Evolutionary conservation across 2,329 filamentous ascomycete species (phyloP).

Genomic region (Diaporthe longicolla): DNA sequence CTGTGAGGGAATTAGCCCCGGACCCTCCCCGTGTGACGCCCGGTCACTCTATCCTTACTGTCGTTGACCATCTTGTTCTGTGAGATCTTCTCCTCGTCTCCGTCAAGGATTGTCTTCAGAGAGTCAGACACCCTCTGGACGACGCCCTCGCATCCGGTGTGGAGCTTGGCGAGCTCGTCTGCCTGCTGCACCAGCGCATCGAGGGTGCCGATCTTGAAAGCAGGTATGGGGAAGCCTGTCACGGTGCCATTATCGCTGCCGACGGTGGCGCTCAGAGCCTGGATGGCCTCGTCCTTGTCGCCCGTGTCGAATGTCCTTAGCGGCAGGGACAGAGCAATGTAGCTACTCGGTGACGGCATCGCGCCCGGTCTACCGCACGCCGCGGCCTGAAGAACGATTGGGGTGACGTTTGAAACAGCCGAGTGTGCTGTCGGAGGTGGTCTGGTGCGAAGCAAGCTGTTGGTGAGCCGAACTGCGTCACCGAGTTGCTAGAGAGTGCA

Average conservation of each 20-base stretch:
- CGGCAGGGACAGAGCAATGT: slow-evolving; percentile 91
- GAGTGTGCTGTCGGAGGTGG: not conserved
- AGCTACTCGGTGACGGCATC: slow-evolving; percentile 70
- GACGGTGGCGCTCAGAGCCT: slow-evolving; percentile 80
- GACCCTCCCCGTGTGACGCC: not conserved
- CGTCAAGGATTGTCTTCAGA: slow-evolving; percentile 84
- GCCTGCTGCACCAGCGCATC: slow-evolving; percentile 97
- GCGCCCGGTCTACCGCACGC: slow-evolving; percentile 44
- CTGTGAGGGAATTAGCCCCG: slow-evolving; percentile 61
- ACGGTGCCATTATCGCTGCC: slow-evolving; percentile 82
- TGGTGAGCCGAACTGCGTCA: slow-evolving; percentile 22
- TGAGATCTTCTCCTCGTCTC: slow-evolving; percentile 84
- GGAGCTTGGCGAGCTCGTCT: slow-evolving; percentile 93
- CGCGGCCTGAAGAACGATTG: slow-evolving; percentile 26
- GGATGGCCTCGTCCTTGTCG: slow-evolving; percentile 85
- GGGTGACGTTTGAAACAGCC: not conserved
- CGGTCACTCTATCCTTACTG: slow-evolving; percentile 68
- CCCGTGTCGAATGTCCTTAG: slow-evolving; percentile 86
- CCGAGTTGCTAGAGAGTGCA: slow-evolving; percentile 17
- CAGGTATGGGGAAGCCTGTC: slow-evolving; percentile 84
- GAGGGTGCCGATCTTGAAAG: slow-evolving; percentile 97
- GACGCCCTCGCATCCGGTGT: slow-evolving; percentile 82
- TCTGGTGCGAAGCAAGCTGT: slow-evolving; percentile 3
- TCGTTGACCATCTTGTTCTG: slow-evolving; percentile 96
- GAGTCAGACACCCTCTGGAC: slow-evolving; percentile 92